A percentile compares a stretch with the other conserved stretches of the same genome.
Conservation (phyloP, 2,329 filamentous ascomycete species). For the Mariannaea elegans region DNA sequence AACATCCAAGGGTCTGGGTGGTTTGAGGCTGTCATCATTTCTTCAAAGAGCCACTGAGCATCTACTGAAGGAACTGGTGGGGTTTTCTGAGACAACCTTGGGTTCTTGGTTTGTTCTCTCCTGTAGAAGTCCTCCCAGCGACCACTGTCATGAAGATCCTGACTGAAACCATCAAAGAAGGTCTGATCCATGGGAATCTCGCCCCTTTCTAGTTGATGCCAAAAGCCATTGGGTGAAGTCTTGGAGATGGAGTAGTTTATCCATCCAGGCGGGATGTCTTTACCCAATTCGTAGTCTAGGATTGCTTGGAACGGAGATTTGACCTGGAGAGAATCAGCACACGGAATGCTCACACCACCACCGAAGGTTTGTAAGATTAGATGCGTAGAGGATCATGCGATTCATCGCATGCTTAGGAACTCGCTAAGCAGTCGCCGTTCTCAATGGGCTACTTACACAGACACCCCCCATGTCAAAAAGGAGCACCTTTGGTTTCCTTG, state of each 20-base stretch:
- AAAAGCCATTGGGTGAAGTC: slow-evolving; percentile 80
- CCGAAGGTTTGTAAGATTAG: background rate
- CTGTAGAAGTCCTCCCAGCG: slow-evolving; percentile 76
- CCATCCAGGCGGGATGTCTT: slow-evolving; percentile 86
- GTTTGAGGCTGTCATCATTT: slow-evolving; percentile 83
- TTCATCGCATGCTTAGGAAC: too few species aligned
- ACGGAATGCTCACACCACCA: background rate
- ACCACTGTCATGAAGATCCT: slow-evolving; percentile 72
- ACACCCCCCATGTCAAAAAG: slow-evolving; percentile 98
- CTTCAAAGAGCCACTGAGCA: slow-evolving; percentile 82
- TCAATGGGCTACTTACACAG: slow-evolving; percentile 73
- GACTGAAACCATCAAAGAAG: slow-evolving; percentile 81
- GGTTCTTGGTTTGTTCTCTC: slow-evolving; percentile 52
- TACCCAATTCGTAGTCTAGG: slow-evolving; percentile 82
- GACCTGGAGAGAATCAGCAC: slow-evolving; percentile 64
- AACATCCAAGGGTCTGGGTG: slow-evolving; percentile 87
- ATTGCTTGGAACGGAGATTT: slow-evolving; percentile 93
- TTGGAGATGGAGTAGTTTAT: slow-evolving; percentile 89
- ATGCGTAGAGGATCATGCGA: background rate
- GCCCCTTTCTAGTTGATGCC: slow-evolving; percentile 89
- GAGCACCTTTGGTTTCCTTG: slow-evolving; percentile 73
- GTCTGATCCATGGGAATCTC: slow-evolving; percentile 76
- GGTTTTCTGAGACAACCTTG: slow-evolving; percentile 49
- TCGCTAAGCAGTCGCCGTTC: background rate
- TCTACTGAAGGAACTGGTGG: slow-evolving; percentile 79